These are phyloP conservation scores for Pyropia haitanensis DNA, from an alignment of 23 red algal species.

Conservation along the genomic window DNA sequence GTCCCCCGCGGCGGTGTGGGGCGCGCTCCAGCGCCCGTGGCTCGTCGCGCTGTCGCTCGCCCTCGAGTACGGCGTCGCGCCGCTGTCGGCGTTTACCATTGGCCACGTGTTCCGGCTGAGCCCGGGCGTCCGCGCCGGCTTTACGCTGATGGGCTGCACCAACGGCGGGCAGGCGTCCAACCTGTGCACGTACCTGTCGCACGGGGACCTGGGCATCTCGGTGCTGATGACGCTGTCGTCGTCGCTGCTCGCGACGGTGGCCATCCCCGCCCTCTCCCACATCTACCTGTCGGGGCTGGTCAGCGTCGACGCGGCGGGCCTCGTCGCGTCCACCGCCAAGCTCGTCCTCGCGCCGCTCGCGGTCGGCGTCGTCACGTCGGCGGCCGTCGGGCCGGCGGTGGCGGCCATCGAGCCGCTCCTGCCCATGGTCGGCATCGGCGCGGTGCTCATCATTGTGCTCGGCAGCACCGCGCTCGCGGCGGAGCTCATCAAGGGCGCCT, in stretches of 20 bases:
- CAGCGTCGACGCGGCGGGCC: conserved; percentile 70
- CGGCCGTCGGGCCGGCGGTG: conserved; percentile 37
- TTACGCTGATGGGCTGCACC: conserved; percentile 75
- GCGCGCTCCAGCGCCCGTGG: conserved; percentile 37
- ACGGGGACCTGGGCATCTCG: conserved; percentile 70
- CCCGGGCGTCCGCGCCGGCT: conserved; percentile 53
- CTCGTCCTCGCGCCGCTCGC: conserved; percentile 80
- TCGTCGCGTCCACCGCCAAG: conserved; percentile 77
- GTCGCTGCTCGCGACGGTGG: conserved; percentile 75
- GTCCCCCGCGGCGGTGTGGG: too few species aligned
- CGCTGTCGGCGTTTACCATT: conserved; percentile 45
- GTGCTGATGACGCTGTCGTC: conserved; percentile 92
- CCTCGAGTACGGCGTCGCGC: conserved; percentile 71
- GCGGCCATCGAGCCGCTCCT: conserved; percentile 55
- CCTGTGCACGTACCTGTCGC: conserved; percentile 89
- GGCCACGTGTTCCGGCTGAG: conserved; percentile 37
- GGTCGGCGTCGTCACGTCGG: conserved; percentile 64
- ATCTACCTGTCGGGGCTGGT: conserved; percentile 70
- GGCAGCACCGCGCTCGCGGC: conserved; percentile 69
- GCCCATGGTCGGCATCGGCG: conserved; percentile 72
- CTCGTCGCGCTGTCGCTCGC: conserved; percentile 62
- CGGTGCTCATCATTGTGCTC: conserved; percentile 77
- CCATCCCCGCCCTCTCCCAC: conserved; percentile 81
- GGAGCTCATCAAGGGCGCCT: too few species aligned
- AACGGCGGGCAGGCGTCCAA: conserved; percentile 93